Base-by-base conservation (phyloP, 2,329 filamentous ascomycete species). In the Colletotrichum scovillei region DNA sequence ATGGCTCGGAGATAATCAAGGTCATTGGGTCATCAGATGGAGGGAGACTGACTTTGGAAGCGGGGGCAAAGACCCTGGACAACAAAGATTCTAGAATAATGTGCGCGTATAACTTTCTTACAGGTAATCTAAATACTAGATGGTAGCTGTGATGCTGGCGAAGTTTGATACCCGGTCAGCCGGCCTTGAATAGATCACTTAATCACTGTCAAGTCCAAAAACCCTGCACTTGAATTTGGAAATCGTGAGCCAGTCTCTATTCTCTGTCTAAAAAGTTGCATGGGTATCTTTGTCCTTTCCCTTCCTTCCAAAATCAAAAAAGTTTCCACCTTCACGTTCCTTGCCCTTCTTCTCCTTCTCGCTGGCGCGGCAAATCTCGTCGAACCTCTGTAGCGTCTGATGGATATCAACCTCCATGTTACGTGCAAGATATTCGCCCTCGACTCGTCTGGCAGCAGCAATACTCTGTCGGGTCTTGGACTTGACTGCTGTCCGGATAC, bases 81-180 rank as follows among this genome's bases (percentile, higher is more conserved):
- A 57, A 24, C 8, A 28, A 9, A 19, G n/a, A 35, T 7, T 53
- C 53, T 38, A 24, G 49, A 28, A 46, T 2, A 11, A 12, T 55
- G 24, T 26, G 32, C 26, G 22, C 64, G 52, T 57, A 67, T 73
- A 65, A 26, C 63, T 63, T 68, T 72, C 59, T 72, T 63, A 71
- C 58, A 71, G 72, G 67, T 71, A 71, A 70, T 70, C 71, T 62
- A 58, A 68, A 74, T 67, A 53, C 46, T 72, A 60, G 68, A 72
- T 59, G 58, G 68, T 72, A 59, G 57, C 69, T 67, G 55, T 72
- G 57, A 64, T 59, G 72, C 69, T 56, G 67, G 72, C 52, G 30
- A 74, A 67, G 68, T 74, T 74, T 72, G 63, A 74, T 68, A 72
- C 68, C 68, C 68, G 53, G 63, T 67, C 72, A 72, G 63, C 57